phyloP scores from a whole-genome alignment of 2,329 filamentous ascomycete species.

The Trichoderma semiorbis region DNA sequence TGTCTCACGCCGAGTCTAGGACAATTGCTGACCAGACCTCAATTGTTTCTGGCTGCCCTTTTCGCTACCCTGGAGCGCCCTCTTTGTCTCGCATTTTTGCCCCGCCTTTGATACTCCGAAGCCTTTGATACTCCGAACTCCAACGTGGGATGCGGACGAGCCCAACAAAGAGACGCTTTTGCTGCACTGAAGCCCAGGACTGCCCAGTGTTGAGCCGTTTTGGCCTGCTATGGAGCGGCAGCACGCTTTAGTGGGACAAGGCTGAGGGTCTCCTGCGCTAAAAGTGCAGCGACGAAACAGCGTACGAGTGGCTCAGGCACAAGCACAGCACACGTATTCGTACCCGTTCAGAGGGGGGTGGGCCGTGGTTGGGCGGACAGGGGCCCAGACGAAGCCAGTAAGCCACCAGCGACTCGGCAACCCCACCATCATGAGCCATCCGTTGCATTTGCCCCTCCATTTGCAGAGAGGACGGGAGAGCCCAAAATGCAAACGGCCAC shows the following conservation, averaged over 20 bases:
- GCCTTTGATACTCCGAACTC: neutral
- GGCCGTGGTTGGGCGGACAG: conserved; percentile 7
- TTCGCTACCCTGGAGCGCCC: neutral
- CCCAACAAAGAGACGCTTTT: neutral
- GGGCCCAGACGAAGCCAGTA: conserved; percentile 1
- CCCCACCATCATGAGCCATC: conserved; percentile 4
- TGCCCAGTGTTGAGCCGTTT: neutral
- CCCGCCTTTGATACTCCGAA: neutral
- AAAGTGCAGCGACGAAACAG: neutral
- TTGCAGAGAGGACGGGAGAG: neutral
- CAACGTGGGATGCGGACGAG: neutral
- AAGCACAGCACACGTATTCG: conserved; percentile 14
- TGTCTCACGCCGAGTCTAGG: neutral
- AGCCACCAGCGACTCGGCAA: conserved; percentile 6
- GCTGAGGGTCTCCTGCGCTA: conserved; percentile 10
- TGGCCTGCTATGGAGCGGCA: neutral
- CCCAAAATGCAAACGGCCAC: neutral
- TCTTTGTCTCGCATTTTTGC: neutral
- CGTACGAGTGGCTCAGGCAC: neutral
- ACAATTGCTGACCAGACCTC: neutral
- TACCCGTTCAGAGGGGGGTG: conserved; percentile 14
- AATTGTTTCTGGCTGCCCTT: neutral
- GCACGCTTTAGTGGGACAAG: conserved; percentile 3
- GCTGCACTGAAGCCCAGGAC: conserved; percentile 7
- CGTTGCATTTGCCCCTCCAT: conserved; percentile 6